These are phyloP conservation scores for Podaxis sp. DNA, from an alignment of 768 basidiomycete species.

Conservation along the genomic window DNA sequence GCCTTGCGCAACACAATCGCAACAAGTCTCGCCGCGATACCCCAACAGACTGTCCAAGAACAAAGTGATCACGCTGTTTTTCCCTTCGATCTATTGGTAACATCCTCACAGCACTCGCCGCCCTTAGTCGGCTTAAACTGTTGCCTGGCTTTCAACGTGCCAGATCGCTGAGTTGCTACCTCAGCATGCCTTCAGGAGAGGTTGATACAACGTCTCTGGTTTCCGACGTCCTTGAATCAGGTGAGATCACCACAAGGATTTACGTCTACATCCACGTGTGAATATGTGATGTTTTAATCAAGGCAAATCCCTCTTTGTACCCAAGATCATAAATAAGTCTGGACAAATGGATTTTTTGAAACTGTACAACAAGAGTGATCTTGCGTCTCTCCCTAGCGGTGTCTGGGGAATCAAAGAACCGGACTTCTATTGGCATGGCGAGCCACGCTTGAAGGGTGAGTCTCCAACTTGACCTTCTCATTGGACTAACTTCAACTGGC, in stretches of 20 bases:
- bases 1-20: slow-evolving; percentile 52
- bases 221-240: slow-evolving; percentile 49
- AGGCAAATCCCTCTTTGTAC: slow-evolving; percentile 73
- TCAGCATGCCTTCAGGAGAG: slow-evolving; percentile 78
- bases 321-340: slow-evolving; percentile 48
- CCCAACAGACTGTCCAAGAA: slow-evolving; percentile 44
- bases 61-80: slow-evolving; percentile 50
- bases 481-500: slow-evolving; percentile 7
- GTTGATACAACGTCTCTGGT: slow-evolving; percentile 57
- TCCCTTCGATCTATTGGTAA: slow-evolving; percentile 1
- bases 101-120: slow-evolving; percentile 38
- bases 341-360: slow-evolving; percentile 67
- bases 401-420: slow-evolving; percentile 82
- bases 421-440: slow-evolving; percentile 38
- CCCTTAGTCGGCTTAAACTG: slow-evolving; percentile 47
- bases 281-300: neutral
- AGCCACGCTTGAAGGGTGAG: slow-evolving; percentile 54
- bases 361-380: slow-evolving; percentile 59
- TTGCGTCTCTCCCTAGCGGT: slow-evolving; percentile 55
- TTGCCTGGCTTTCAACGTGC: slow-evolving; percentile 51
- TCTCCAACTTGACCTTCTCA: slow-evolving; percentile 9
- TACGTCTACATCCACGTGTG: neutral
- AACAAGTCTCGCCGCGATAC: slow-evolving; percentile 43
- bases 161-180: slow-evolving; percentile 66
- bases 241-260: slow-evolving; percentile 34